These are phyloP conservation scores for Russula brevipes DNA, from an alignment of 768 basidiomycete species.

Conservation along the genomic window DNA sequence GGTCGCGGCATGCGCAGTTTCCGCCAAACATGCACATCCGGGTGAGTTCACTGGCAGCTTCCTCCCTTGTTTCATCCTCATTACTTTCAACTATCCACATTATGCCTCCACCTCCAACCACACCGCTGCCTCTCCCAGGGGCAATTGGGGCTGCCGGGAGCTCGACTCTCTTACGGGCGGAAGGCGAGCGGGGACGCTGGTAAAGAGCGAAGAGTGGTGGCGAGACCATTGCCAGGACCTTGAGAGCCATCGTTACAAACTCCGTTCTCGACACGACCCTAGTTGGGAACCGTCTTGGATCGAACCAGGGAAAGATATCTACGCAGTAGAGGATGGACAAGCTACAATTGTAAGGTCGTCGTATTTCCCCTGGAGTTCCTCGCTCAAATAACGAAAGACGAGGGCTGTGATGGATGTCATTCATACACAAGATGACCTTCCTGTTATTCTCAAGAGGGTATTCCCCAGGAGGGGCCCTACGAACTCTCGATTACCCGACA, in stretches of 20 bases:
- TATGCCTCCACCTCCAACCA: neutral
- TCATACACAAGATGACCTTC: constrained; percentile 1
- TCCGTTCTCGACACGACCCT: constrained; percentile 20
- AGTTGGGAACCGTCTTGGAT: constrained; percentile 16
- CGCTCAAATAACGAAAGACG: neutral
- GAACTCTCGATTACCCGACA: constrained; percentile 7
- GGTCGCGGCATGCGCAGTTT: too few species aligned
- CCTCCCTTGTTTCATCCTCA: too few species aligned
- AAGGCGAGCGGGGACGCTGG: constrained; percentile 8
- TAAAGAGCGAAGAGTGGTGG: constrained; percentile 17
- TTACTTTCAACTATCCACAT: neutral
- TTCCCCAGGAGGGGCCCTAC: constrained; percentile 9
- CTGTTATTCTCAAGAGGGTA: constrained; percentile 18
- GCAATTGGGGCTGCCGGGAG: neutral
- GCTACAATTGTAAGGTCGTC: constrained; percentile 9
- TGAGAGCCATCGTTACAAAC: constrained; percentile 8
- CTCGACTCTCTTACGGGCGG: neutral
- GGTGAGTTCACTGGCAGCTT: neutral
- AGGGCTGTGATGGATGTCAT: constrained; percentile 20
- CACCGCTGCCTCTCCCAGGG: neutral
- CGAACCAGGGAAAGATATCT: constrained; percentile 4
- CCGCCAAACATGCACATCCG: neutral
- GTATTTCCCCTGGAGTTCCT: neutral
- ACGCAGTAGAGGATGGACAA: constrained; percentile 14
- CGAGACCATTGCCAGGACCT: constrained; percentile 6